Base-by-base conservation (phyloP, 1,284 basidiomycete species). In the Ganoderma lingzhi region DNA sequence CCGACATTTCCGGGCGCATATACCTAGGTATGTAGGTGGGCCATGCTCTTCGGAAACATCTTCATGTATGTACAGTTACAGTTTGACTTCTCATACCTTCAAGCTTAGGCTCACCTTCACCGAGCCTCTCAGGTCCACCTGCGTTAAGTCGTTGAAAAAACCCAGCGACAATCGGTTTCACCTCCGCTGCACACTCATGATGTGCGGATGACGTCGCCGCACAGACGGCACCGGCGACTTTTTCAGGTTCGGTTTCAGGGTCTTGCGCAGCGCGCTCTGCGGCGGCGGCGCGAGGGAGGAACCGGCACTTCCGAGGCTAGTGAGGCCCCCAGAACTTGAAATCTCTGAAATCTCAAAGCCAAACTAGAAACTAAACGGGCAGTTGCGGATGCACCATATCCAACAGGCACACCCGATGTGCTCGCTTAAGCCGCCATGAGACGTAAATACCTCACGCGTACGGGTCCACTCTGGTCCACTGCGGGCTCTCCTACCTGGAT, bases 301-400 rank as follows among this genome's bases (percentile, higher is more conserved):
- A 8, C n/a, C 45, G 6, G n/a, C 6, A 41, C 6, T 9, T 41
- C 39, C 39, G 39, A 14, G 10, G 6, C 12, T 41, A 41, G 39
- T n/a, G 45, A 12, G 42, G 42, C 15, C 12, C 23, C 48, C 23
- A 23, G n/a, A 23, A 23, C 23, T 23, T 23, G 23, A 23, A 51
- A 53, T 53, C 48, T 53, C 48, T 53, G 23, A 23, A 28, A 53
- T 53, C 48, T 53, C 9, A 53, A 53, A 53, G 48, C 10, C 48
- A 53, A 53, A 53, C 48, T 48, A 48, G 9, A 8, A 19, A 45
- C 44, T 23, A 51, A 53, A 53, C 23, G 12, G 48, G 48, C 48
- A 53, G 48, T 23, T 23, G 48, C 48, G 48, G 32, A 19, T 8
- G 19, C 55, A 56, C 15, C 35, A 56, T 56, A 56, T 56, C 55